phyloP scores from a whole-genome alignment of 2,329 filamentous ascomycete species.

The Colletotrichum sp. region DNA sequence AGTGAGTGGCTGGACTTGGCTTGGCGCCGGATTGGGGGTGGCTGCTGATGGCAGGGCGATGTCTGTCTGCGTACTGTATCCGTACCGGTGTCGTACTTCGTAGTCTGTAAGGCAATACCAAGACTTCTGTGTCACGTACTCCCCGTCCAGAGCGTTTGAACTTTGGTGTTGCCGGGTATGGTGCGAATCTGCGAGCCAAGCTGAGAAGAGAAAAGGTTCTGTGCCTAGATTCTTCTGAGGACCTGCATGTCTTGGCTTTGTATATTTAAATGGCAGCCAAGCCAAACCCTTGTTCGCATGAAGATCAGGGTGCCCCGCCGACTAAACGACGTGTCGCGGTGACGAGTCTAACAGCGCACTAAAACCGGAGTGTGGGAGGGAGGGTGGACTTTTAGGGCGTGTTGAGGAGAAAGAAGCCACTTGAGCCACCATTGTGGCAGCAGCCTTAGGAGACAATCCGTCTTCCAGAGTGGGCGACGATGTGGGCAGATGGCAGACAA shows the following conservation, averaged over 20 bases:
- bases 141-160: not conserved
- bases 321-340: not conserved
- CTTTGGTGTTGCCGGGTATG: not conserved
- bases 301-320: not conserved
- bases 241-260: conserved; percentile 3
- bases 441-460: not conserved
- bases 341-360: not conserved
- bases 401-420: not conserved
- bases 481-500: not conserved
- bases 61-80: not conserved
- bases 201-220: not conserved
- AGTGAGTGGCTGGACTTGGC: not conserved
- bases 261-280: not conserved
- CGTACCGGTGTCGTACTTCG: not conserved
- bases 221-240: not conserved
- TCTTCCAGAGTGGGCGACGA: not conserved
- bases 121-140: not conserved
- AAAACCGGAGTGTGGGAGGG: not conserved
- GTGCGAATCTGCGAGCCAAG: not conserved
- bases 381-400: not conserved
- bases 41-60: not conserved
- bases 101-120: not conserved
- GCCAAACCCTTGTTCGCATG: conserved; percentile 4
- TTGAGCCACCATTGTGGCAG: not conserved
- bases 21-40: not conserved